These are phyloP conservation scores for Nigrospora oryzae DNA, from an alignment of 2,329 filamentous ascomycete species.

Conservation along the genomic window DNA sequence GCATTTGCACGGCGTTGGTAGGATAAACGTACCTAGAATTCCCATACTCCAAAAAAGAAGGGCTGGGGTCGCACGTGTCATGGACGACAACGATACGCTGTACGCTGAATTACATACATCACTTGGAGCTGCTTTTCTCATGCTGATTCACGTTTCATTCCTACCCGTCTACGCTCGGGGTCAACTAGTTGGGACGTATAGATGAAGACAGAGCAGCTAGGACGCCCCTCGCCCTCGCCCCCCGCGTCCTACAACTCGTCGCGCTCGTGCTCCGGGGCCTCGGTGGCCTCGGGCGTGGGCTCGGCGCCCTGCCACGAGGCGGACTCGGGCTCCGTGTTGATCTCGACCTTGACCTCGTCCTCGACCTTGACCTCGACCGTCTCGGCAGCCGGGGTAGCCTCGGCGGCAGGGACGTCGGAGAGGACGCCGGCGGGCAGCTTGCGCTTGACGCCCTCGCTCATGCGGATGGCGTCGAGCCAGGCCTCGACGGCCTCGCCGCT, in stretches of 20 bases:
- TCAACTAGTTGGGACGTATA: too few species aligned
- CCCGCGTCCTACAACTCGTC: conserved; percentile 36
- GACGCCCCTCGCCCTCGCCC: too few species aligned
- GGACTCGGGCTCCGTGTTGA: conserved; percentile 16
- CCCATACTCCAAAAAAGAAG: too few species aligned
- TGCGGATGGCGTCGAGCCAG: conserved; percentile 86
- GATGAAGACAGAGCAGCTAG: too few species aligned
- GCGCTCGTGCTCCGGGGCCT: conserved; percentile 26
- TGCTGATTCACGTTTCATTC: too few species aligned
- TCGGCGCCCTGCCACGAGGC: conserved; percentile 21
- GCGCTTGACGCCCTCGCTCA: conserved; percentile 78
- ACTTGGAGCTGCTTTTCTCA: too few species aligned
- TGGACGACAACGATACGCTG: too few species aligned
- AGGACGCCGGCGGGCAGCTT: conserved; percentile 60
- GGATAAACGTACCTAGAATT: not conserved
- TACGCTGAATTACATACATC: too few species aligned
- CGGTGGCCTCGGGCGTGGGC: conserved; percentile 24
- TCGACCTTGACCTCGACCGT: conserved; percentile 32
- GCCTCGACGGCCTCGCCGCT: conserved; percentile 58
- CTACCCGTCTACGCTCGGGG: too few species aligned
- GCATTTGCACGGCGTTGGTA: conserved; percentile 5
- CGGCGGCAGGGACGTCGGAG: conserved; percentile 28
- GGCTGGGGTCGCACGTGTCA: too few species aligned
- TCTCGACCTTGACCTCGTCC: conserved; percentile 18
- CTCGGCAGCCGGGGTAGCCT: conserved; percentile 28